Evolutionary conservation across 2,329 filamentous ascomycete species (phyloP).

Genomic region (Phialophora macrospora): DNA sequence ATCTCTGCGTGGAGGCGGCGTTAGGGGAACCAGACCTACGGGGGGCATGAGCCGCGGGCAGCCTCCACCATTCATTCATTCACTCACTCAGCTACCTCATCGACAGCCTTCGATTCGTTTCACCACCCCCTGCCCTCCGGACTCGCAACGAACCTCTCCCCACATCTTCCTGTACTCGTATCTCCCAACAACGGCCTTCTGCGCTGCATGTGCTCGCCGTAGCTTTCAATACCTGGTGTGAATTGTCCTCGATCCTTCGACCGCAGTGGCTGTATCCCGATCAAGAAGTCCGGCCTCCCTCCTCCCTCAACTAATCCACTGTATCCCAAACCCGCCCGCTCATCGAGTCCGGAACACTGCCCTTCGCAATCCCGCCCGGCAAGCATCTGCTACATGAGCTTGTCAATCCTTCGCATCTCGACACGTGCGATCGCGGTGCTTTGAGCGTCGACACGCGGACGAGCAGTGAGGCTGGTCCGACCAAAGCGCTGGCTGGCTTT

Average conservation of each 20-base stretch:
- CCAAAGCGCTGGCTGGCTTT: neutral
- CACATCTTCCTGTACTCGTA: neutral
- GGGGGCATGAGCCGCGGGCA: neutral
- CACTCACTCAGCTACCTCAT: neutral
- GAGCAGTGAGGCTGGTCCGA: neutral
- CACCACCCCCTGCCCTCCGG: neutral
- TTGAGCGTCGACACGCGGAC: neutral
- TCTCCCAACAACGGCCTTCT: neutral
- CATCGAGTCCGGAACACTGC: neutral
- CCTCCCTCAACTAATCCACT: neutral
- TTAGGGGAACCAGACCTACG: neutral
- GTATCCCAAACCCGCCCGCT: neutral
- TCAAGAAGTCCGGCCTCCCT: neutral
- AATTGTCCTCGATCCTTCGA: neutral
- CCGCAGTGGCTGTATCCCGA: neutral
- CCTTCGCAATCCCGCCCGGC: neutral
- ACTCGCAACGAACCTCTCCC: neutral
- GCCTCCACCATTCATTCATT: neutral
- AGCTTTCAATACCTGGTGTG: neutral
- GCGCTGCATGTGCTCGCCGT: neutral
- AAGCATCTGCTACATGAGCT: slow-evolving; percentile 4
- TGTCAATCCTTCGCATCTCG: neutral
- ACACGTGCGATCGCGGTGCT: neutral
- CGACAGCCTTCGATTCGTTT: neutral
- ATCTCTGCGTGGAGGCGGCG: slow-evolving; percentile 4